Conservation (phyloP, 164 flowering plant species). For the Litsea cubeba region DNA sequence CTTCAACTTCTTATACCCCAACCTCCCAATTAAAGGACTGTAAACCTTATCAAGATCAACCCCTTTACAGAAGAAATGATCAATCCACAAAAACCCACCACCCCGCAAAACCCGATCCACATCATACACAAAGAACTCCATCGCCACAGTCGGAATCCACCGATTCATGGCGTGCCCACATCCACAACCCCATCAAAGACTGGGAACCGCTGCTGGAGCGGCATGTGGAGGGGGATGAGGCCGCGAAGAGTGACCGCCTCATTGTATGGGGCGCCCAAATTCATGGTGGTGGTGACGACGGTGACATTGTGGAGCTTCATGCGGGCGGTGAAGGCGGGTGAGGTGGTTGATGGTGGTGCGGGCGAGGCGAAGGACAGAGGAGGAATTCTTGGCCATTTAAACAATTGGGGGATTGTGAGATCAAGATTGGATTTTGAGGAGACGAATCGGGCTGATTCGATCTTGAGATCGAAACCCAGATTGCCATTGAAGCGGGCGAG, state of each 20-base stretch:
- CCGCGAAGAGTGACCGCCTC: too few species aligned
- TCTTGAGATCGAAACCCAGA: constrained; percentile 47
- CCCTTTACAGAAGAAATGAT: too few species aligned
- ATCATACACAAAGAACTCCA: too few species aligned
- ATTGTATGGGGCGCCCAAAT: constrained; percentile 61
- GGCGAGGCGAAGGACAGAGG: constrained; percentile 52
- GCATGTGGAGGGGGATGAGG: too few species aligned
- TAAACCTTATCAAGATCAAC: too few species aligned
- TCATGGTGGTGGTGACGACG: constrained; percentile 81
- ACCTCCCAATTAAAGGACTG: constrained; percentile 57
- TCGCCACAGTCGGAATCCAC: too few species aligned
- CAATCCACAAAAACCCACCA: too few species aligned
- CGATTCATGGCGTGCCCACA: too few species aligned
- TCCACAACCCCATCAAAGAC: too few species aligned
- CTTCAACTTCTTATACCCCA: constrained; percentile 87
- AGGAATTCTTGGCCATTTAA: constrained; percentile 11
- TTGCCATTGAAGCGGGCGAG: constrained; percentile 24
- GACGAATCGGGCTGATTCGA: constrained; percentile 39
- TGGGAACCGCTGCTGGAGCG: too few species aligned
- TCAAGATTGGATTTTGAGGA: constrained; percentile 38
- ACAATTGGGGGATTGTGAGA: constrained; percentile 29
- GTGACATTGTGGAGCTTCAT: constrained; percentile 74
- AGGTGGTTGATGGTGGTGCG: constrained; percentile 80
- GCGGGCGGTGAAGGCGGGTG: constrained; percentile 68
- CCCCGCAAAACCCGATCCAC: too few species aligned